These are phyloP conservation scores for Acer negundo DNA, from an alignment of 345 rosid genomes.

Conservation along the genomic window DNA sequence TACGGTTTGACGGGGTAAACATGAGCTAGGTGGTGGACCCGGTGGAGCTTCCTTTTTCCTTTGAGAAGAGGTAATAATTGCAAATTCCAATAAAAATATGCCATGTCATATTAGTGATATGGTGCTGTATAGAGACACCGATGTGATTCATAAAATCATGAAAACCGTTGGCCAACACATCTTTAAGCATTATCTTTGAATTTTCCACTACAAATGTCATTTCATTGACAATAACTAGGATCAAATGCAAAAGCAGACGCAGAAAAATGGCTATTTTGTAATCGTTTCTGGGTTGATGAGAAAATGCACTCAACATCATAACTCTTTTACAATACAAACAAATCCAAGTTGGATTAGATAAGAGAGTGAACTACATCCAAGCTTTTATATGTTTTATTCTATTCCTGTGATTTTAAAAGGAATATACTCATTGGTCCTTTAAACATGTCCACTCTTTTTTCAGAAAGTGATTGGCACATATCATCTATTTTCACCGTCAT, in stretches of 20 bases:
- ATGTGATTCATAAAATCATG: constrained; percentile 10
- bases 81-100: neutral
- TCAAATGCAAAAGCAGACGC: neutral
- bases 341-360: neutral
- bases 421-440: neutral
- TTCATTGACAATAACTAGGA: neutral
- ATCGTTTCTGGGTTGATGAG: neutral
- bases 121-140: neutral
- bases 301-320: neutral
- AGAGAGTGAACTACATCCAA: constrained; percentile 5
- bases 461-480: neutral
- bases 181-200: neutral
- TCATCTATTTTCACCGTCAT: constrained; percentile 3
- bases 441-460: neutral
- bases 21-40: too few relatives aligned
- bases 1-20: too few relatives aligned
- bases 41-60: neutral
- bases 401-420: constrained; percentile 1
- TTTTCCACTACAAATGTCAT: neutral
- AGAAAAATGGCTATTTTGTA: neutral
- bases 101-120: neutral
- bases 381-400: neutral
- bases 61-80: neutral
- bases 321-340: neutral
- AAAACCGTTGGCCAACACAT: neutral